Conservation (phyloP, 148 eudicot genomes). For the Arbutus unedo region DNA sequence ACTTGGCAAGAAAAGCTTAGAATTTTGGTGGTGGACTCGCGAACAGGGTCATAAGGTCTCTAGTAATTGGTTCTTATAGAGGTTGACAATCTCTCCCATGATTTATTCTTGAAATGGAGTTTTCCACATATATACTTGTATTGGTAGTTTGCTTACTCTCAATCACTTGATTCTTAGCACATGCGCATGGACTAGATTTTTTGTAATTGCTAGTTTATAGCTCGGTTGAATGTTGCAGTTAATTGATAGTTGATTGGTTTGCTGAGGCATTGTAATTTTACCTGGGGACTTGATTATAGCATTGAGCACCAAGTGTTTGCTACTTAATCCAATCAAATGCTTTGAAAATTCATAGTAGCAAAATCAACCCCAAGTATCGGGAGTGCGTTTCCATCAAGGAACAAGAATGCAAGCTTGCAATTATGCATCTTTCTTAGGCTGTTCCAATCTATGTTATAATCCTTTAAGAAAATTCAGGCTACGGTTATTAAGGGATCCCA, state of each 20-base stretch:
- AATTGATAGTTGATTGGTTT: background rate
- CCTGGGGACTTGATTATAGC: background rate
- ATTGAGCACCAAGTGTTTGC: background rate
- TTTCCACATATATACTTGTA: background rate
- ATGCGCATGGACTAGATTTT: background rate
- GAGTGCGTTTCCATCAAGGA: background rate
- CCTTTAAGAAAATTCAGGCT: no score
- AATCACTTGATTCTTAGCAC: no score
- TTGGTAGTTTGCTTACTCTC: background rate
- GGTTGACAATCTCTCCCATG: background rate
- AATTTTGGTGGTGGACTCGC: background rate
- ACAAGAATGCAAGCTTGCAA: no score
- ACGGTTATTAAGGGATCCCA: background rate
- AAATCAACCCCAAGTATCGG: background rate
- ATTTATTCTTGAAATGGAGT: background rate
- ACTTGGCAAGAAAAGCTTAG: background rate
- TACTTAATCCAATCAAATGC: background rate
- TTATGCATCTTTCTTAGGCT: background rate
- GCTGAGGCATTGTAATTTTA: background rate
- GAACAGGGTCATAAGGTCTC: background rate
- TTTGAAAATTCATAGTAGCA: background rate
- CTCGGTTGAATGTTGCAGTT: background rate
- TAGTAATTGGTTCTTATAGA: background rate
- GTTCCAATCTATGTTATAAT: background rate
- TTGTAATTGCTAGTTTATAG: background rate